Percentiles rank a stretch among this genome's conserved stretches.
Conservation (phyloP, 768 basidiomycete genomes). For the Suillus subaureus region DNA sequence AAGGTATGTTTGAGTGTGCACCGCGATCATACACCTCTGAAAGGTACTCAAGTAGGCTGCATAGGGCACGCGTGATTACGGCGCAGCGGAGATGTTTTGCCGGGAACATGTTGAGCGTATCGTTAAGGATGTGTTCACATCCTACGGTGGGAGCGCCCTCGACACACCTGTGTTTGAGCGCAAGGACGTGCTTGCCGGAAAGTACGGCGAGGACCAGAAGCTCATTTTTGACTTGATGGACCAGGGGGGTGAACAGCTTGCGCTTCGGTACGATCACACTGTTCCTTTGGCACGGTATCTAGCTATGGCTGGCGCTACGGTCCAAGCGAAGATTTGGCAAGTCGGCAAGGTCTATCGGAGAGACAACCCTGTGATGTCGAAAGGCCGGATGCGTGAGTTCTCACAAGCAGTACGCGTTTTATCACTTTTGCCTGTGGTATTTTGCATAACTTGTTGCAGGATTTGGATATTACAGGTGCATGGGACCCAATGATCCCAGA, state of each 20-base stretch:
- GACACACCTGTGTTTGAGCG: slow-evolving; percentile 99
- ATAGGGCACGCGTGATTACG: slow-evolving; percentile 94
- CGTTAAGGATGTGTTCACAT: slow-evolving; percentile 85
- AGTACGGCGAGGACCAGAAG: slow-evolving; percentile 97
- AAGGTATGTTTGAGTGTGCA: slow-evolving; percentile 60
- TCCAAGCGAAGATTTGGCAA: slow-evolving; percentile 89
- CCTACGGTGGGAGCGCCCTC: slow-evolving; percentile 87
- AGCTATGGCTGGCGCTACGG: slow-evolving; percentile 90
- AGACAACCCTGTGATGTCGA: slow-evolving; percentile 96
- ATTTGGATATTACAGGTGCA: slow-evolving; percentile 89
- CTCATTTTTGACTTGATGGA: slow-evolving; percentile 97
- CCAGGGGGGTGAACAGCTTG: slow-evolving; percentile 96
- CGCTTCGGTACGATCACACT: slow-evolving; percentile 93
- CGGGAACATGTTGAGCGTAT: slow-evolving; percentile 88
- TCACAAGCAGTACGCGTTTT: slow-evolving; percentile 79
- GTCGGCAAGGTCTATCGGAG: slow-evolving; percentile 98
- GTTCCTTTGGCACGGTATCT: slow-evolving; percentile 95
- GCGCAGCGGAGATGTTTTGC: slow-evolving; percentile 89
- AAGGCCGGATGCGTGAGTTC: slow-evolving; percentile 98
- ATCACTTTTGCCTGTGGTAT: neutral
- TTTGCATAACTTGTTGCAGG: slow-evolving; percentile 46
- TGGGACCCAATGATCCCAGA: slow-evolving; percentile 99
- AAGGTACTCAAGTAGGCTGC: slow-evolving; percentile 16
- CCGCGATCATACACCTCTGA: slow-evolving; percentile 19
- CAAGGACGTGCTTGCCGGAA: slow-evolving; percentile 93